Evolutionary conservation across 768 basidiomycete species (phyloP).

Genomic region (Suillus clintonianus): DNA sequence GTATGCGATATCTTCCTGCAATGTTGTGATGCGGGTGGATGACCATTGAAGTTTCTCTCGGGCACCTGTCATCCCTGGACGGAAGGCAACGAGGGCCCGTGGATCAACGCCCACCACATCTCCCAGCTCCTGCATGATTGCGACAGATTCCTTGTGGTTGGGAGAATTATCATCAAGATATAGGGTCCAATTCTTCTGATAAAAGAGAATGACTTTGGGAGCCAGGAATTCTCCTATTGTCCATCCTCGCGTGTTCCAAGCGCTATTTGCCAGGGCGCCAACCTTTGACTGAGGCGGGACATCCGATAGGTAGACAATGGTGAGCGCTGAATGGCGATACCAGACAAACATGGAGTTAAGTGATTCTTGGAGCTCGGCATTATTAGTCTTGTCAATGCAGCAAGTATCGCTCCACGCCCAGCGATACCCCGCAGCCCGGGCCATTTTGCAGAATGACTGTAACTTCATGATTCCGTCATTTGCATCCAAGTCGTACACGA

Average conservation of each 20-base stretch:
- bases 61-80: neutral
- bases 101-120: neutral
- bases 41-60: neutral
- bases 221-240: neutral
- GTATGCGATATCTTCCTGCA: constrained; percentile 13
- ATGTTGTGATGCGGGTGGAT: constrained; percentile 1
- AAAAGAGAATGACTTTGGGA: neutral
- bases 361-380: constrained; percentile 10
- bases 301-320: neutral
- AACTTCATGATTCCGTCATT: neutral
- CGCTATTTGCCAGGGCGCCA: neutral
- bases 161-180: neutral
- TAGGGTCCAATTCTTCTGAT: neutral
- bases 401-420: neutral
- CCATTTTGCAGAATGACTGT: neutral
- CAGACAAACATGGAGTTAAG: neutral
- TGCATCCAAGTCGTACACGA: neutral
- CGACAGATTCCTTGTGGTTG: neutral
- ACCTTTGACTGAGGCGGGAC: neutral
- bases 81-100: neutral
- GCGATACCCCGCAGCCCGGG: neutral
- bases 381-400: constrained; percentile 16
- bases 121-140: neutral
- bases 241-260: constrained; percentile 2
- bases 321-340: neutral